phyloP scores from a whole-genome alignment of 2,329 filamentous ascomycete genomes.

The Cryphonectria nitschkei region DNA sequence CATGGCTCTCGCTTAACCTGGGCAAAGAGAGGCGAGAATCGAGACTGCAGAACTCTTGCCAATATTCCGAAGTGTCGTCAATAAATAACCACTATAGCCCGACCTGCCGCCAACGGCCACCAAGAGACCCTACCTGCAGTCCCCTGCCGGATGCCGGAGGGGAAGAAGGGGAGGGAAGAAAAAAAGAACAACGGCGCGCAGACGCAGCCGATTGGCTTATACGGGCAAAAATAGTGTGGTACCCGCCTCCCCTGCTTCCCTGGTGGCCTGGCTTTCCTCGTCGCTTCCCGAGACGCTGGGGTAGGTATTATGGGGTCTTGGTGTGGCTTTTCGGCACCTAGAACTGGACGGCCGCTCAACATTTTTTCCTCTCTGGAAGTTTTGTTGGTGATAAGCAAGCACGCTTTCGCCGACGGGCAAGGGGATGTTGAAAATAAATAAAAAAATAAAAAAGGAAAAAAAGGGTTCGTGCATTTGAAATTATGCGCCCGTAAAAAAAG shows the following conservation, averaged over 20 bases:
- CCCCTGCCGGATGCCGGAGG: not conserved
- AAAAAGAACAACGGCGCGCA: not conserved
- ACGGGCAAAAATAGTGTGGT: not conserved
- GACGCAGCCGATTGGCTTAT: not conserved
- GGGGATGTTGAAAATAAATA: not conserved
- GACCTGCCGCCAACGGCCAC: not conserved
- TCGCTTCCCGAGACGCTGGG: slow-evolving; percentile 9
- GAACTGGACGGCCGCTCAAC: slow-evolving; percentile 19
- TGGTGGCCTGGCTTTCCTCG: not conserved
- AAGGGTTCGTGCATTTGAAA: not conserved
- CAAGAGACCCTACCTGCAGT: not conserved
- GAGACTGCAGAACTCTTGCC: not conserved
- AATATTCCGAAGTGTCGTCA: not conserved
- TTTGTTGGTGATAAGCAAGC: not conserved
- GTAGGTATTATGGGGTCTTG: slow-evolving; percentile 4
- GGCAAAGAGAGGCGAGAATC: not conserved
- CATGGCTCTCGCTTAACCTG: not conserved
- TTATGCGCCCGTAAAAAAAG: not conserved
- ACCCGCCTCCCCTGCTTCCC: not conserved
- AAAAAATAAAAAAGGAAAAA: too few relatives aligned
- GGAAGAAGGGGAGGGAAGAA: not conserved
- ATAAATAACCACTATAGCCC: not conserved
- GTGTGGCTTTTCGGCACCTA: slow-evolving; percentile 13
- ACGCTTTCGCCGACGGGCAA: not conserved
- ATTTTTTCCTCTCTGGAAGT: not conserved